Evolutionary conservation across 257 asterid species (phyloP).

Genomic region (Solanum raphanifolium): DNA sequence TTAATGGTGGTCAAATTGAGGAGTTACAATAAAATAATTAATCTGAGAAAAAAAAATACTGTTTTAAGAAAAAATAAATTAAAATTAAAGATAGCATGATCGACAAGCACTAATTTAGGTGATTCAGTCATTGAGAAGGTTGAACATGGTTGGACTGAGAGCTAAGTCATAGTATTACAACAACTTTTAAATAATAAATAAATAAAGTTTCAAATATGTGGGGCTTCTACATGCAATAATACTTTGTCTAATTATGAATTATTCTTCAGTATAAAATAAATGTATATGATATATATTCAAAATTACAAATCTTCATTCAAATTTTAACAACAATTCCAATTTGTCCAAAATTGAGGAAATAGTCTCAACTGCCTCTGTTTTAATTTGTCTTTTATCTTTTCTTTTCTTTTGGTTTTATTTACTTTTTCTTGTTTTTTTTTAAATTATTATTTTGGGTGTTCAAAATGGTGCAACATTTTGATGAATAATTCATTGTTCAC

Average conservation of each 20-base stretch:
- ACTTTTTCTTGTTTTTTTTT: neutral
- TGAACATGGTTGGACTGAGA: neutral
- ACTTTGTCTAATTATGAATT: neutral
- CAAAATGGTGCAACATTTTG: neutral
- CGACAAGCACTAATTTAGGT: neutral
- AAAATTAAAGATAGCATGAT: neutral
- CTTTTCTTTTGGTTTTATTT: neutral
- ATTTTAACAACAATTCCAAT: neutral
- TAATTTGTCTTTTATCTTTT: neutral
- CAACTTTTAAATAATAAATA: neutral
- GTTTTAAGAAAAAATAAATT: neutral
- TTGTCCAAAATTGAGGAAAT: neutral
- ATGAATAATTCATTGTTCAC: neutral
- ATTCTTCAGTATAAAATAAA: neutral
- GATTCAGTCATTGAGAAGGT: neutral
- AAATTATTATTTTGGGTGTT: neutral
- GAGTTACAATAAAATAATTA: neutral
- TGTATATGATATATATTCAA: neutral
- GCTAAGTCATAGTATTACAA: neutral
- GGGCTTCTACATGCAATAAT: neutral
- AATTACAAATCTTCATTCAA: neutral
- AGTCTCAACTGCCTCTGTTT: neutral
- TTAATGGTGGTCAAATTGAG: neutral
- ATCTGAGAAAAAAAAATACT: no score
- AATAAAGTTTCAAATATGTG: neutral